Evolutionary conservation across 768 basidiomycete species (phyloP).

Genomic region (Calocera cornea): DNA sequence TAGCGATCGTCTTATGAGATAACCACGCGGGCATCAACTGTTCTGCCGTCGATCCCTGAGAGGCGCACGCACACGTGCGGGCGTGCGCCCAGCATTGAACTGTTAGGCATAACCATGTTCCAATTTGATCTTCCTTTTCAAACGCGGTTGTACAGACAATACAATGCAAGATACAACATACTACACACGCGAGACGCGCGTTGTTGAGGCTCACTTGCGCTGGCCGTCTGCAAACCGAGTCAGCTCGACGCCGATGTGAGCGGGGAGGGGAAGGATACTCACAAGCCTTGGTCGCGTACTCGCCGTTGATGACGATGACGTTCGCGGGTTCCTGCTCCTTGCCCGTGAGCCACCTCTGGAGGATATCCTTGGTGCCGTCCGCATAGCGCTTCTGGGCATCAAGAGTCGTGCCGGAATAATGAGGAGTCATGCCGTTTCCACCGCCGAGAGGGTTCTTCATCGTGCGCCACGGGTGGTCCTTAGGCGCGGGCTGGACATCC

Average conservation of each 20-base stretch:
- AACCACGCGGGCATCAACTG: too few species aligned
- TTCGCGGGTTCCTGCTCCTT: conserved; percentile 22
- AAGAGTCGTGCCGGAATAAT: conserved; percentile 21
- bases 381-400: conserved; percentile 25
- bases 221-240: neutral
- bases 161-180: neutral
- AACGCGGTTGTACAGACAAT: conserved; percentile 1
- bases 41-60: neutral
- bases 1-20: too few species aligned
- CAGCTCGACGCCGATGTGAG: neutral
- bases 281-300: conserved; percentile 7
- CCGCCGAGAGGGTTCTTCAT: conserved; percentile 22
- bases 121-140: conserved; percentile 1
- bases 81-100: neutral
- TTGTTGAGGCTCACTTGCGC: neutral
- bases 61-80: neutral
- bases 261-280: conserved; percentile 14
- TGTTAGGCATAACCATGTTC: conserved; percentile 4
- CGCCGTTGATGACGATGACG: conserved; percentile 23
- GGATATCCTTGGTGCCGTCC: conserved; percentile 3
- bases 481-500: conserved; percentile 6
- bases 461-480: conserved; percentile 24
- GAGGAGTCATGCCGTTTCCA: conserved; percentile 25
- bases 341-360: conserved; percentile 4
- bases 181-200: neutral